Base-by-base conservation (phyloP, 768 basidiomycete species). In the Hericium rajendrae region DNA sequence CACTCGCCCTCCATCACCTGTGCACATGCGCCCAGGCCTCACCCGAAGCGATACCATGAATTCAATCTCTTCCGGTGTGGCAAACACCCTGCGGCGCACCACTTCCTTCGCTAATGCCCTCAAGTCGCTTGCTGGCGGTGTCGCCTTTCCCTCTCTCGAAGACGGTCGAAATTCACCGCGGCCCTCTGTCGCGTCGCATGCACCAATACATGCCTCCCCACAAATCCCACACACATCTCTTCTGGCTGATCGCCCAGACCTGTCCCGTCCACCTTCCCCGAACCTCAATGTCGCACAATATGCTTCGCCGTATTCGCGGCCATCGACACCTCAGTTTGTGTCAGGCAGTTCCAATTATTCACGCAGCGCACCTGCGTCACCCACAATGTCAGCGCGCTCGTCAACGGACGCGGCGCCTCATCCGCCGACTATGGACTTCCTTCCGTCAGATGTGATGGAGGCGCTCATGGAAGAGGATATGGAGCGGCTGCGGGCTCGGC, bases 381-480 rank as follows among this genome's bases (percentile, higher is more conserved):
- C 66, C n/a, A 68, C 69, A 53, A 67, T 66, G 24, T 66, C 67
- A 40, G 60, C 64, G 0, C 62, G 46, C 38, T 54, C 59, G 28
- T 40, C 66, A 2, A 54, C 49, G 16, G 68, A 69, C 11, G 54
- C 60, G 32, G 32, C 32, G 4, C 67, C 70, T 2, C 61, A 70
- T 6, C 73, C 71, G 3, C 70, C 71, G 10, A 48, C 65, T 1
- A 73, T 74, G 46, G 81, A 84, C 54, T 92, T 87, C 65, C 66
- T 78, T 40, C 83, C 91, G 2, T 85, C 82, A 12, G 80, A 89
- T 63, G 89, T 93, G 20, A 89, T 97, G 74, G 87, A 91, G 60
- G 88, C 88, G 0, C 74, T 98, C 28, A 89, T 93, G 69, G 91
- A 92, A 65, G 93, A 95, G 66, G 95, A 98, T 65, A 91, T 95